Percentiles rank a stretch among this genome's conserved stretches.
These are phyloP conservation scores for Irpex lacteus DNA, from an alignment of 1,284 basidiomycete genomes.

Conservation along the genomic window DNA sequence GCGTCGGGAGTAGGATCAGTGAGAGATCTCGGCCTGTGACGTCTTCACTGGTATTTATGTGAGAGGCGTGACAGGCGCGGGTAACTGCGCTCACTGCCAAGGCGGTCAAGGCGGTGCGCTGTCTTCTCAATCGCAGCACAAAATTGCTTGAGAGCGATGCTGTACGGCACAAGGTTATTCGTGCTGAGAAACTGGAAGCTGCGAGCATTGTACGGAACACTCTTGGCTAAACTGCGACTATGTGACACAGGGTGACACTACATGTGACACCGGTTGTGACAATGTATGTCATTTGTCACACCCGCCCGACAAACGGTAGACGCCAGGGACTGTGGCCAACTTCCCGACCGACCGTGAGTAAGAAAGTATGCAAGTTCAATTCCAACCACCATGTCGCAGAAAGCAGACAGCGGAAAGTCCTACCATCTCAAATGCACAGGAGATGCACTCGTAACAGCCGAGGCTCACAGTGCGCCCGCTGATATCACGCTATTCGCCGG, in stretches of 20 bases:
- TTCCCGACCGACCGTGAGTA: not conserved
- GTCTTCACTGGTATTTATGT: slow-evolving; percentile 13
- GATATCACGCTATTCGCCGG: slow-evolving; percentile 66
- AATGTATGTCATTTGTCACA: not conserved
- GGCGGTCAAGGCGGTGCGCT: slow-evolving; percentile 10
- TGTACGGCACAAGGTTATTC: not conserved
- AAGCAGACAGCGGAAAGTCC: slow-evolving; percentile 40
- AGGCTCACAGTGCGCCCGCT: slow-evolving; percentile 39
- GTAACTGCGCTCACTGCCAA: slow-evolving; percentile 5
- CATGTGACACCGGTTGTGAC: not conserved
- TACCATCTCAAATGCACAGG: slow-evolving; percentile 62
- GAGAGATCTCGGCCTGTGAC: slow-evolving; percentile 10
- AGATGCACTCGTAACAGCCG: slow-evolving; percentile 52
- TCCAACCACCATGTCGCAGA: slow-evolving; percentile 27
- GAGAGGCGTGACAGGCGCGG: not conserved
- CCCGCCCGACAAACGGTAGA: not conserved
- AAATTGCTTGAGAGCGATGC: not conserved
- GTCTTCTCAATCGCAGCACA: not conserved
- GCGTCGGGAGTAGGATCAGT: not conserved
- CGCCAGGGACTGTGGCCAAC: not conserved
- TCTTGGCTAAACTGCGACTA: not conserved
- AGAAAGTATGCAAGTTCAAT: not conserved
- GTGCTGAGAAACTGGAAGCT: not conserved
- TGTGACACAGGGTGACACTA: not conserved
- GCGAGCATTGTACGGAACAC: not conserved